Conservation (phyloP, 176 grass and related monocot genomes). For the Stipa capillata region DNA sequence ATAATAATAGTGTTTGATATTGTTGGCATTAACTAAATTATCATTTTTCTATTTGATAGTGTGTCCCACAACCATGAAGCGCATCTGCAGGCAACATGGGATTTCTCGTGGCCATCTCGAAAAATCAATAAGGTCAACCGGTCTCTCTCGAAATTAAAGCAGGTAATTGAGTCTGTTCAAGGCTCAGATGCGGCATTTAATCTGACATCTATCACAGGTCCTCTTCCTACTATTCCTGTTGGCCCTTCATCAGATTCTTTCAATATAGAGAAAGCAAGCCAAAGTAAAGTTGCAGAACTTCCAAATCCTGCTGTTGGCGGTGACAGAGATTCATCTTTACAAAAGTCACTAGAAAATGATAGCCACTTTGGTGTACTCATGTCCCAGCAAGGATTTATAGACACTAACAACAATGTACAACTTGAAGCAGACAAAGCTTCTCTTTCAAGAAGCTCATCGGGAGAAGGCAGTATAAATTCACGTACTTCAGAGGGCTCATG, state of each 20-base stretch:
- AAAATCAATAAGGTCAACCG: constrained; percentile 99
- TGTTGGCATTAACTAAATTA: constrained; percentile 4
- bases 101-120: constrained; percentile 94
- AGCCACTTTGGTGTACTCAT: constrained; percentile 9
- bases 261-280: constrained; percentile 46
- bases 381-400: constrained; percentile 30
- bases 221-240: constrained; percentile 61
- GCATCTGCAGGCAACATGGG: constrained; percentile 96
- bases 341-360: constrained; percentile 24
- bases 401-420: constrained; percentile 24
- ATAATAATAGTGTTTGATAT: background rate
- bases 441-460: constrained; percentile 62
- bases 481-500: constrained; percentile 72
- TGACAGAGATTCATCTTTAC: constrained; percentile 20
- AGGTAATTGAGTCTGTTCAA: constrained; percentile 96
- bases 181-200: constrained; percentile 61
- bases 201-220: constrained; percentile 63
- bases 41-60: constrained; percentile 52
- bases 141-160: constrained; percentile 86
- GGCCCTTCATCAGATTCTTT: constrained; percentile 36
- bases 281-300: constrained; percentile 47
- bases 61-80: constrained; percentile 97
- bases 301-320: constrained; percentile 8
- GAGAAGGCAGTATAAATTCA: constrained; percentile 72
- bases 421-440: constrained; percentile 50